phyloP scores from a whole-genome alignment of 805 yeast genomes.

The Kazachstania kunashirensis region DNA sequence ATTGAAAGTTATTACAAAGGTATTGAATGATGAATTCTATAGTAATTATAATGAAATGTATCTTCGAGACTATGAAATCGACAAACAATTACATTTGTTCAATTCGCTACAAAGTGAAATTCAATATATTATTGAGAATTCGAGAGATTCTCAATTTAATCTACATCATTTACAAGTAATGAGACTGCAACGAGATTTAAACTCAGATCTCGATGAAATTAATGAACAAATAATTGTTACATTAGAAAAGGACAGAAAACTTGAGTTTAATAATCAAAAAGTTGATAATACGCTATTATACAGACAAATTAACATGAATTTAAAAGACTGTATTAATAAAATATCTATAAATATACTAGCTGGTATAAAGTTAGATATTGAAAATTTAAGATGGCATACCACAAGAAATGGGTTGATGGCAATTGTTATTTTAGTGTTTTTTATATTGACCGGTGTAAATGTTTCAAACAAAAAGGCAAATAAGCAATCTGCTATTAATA shows the following conservation, averaged over 20 bases:
- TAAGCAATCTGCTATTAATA: background rate
- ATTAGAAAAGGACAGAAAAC: constrained; percentile 66
- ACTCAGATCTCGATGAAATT: constrained; percentile 65
- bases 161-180: constrained; percentile 58
- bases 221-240: constrained; percentile 50
- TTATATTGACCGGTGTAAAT: constrained; percentile 46
- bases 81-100: constrained; percentile 79
- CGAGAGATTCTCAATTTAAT: constrained; percentile 60
- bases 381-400: constrained; percentile 84
- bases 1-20: constrained; percentile 28
- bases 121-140: constrained; percentile 62
- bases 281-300: constrained; percentile 73
- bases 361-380: constrained; percentile 78
- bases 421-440: constrained; percentile 53
- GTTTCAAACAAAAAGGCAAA: constrained; percentile 27
- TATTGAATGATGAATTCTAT: constrained; percentile 34
- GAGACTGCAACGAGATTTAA: constrained; percentile 61
- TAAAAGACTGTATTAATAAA: constrained; percentile 77
- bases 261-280: constrained; percentile 77
- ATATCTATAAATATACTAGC: constrained; percentile 74
- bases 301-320: constrained; percentile 52
- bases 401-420: constrained; percentile 82
- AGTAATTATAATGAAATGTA: constrained; percentile 32
- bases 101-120: constrained; percentile 89
- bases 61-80: constrained; percentile 50